Percentiles rank a stretch among this genome's conserved stretches.
phyloP scores from a whole-genome alignment of 805 yeast species.

The Yarrowia sp. region DNA sequence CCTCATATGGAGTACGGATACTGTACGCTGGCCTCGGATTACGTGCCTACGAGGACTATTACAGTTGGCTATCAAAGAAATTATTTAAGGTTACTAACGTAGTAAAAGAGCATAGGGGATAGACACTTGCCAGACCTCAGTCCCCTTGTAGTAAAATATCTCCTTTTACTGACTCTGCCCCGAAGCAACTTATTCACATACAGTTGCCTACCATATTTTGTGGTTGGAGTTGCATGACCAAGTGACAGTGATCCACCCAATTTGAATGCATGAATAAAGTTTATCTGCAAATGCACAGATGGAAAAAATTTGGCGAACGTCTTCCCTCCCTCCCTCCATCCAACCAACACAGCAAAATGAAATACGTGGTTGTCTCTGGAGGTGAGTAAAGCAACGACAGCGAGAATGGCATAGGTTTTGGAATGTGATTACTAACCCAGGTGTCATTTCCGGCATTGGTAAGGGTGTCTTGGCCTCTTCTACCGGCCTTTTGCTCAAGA shows the following conservation, averaged over 20 bases:
- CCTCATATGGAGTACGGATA: too few species aligned
- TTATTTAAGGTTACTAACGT: too few species aligned
- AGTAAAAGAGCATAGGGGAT: too few species aligned
- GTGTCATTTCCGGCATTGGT: constrained; percentile 99
- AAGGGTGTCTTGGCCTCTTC: constrained; percentile 97
- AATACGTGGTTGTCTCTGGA: constrained; percentile 99
- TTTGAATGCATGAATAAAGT: constrained; percentile 4
- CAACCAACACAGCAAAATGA: constrained; percentile 59
- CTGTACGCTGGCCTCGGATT: too few species aligned
- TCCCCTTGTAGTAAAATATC: too few species aligned
- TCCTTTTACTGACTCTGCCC: too few species aligned
- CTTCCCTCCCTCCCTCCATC: constrained; percentile 39
- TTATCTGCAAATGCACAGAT: constrained; percentile 27
- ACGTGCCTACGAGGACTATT: too few species aligned
- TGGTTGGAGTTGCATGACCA: too few species aligned
- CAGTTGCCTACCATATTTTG: too few species aligned
- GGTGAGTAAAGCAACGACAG: constrained; percentile 51
- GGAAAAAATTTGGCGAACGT: constrained; percentile 30
- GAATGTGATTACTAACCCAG: constrained; percentile 41
- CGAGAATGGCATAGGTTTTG: not conserved
- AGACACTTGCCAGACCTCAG: too few species aligned
- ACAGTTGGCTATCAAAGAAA: too few species aligned
- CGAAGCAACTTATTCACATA: too few species aligned
- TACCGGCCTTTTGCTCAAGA: constrained; percentile 92
- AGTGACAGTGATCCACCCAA: constrained; percentile 9